Evolutionary conservation across 2,329 filamentous ascomycete species (phyloP), one percentile per base, ranked within the genome.

Genomic region (Alternaria burnsii): DNA sequence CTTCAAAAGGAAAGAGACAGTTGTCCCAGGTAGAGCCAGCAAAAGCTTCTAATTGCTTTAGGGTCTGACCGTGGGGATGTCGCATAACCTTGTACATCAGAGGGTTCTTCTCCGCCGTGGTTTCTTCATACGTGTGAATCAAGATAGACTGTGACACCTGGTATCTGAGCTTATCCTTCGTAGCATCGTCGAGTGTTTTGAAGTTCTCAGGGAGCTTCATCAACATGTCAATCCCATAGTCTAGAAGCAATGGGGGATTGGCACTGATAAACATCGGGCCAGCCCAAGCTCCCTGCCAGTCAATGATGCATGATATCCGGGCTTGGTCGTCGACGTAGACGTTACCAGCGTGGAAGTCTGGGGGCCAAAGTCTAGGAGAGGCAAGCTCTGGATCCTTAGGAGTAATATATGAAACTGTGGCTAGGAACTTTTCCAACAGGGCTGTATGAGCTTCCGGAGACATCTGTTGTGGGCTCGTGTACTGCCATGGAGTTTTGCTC

Each of bases 31-130:
- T 72, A 59, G 65, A 62, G 50, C 68, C 65, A 58, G 48, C 62
- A 68, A 73, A 74, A 58, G 70, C 66, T 44, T 71, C 68, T n/a
- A 73, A 51, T 52, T 74, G 65, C 62, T 70, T 73, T 20, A 73
- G 63, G 26, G 70, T 73, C 50, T 70, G 57, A 6, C 69, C 61
- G 61, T 70, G 64, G 16, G 68, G 63, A 59, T 71, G 60, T 54
- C 53, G 66, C 66, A 73, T 69, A 10, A 62, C 46, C 62, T 71
- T 71, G 54, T 66, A 48, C 67, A 73, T 72, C 11, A 73, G 36
- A 58, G 70, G 69, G 30, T 71, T 72, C 46, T 65, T 66, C 58
- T 65, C 63, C 20, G 63, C 68, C 7, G 63, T 73, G 2, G n/a
- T 44, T 47, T 58, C 63, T 66, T 73, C 65, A 24, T 73, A 72